Base-by-base conservation (phyloP, 2,329 filamentous ascomycete genomes). In the Aspergillus pseudotamarii region DNA sequence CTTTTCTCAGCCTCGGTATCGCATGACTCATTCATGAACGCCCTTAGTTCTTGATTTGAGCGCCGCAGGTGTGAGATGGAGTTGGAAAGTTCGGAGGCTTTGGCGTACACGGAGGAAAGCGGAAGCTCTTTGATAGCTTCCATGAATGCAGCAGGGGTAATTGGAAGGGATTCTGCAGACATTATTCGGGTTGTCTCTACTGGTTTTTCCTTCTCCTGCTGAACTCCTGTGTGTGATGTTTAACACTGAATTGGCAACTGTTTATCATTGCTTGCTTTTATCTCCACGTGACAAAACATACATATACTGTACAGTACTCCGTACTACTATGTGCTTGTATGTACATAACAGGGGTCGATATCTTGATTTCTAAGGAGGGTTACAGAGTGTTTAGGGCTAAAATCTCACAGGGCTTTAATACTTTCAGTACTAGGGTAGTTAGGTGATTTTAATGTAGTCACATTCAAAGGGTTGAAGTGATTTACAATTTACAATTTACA, bases 11-110 rank as follows among this genome's bases (percentile, higher is more conserved):
- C 83, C 38, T 83, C 82, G 66, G 85, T 86, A 43, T 87, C 85
- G 53, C 73, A 75, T 58, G 72, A 72, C 45, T 89, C 76, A 34
- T 71, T 63, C 28, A 82, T 71, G 69, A 83, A 88, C 6, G 81
- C 78, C 56, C 83, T 78, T 57, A 89, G 81, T 69, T 88, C 83
- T 46, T 75, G 73, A 72, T 89, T 89, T 14, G 84, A 87, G 55
- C 79, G 79, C 51, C 82, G 77, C 32, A 90, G 83, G 69, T 89
- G 87, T 2, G 78, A 73, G 69, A 89, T 85, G 62, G 82, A 85
- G 78, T 89, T 89, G 50, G 79, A 79, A 11, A 90, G 80, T 70
- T 90, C 88, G 62, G 83, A 81, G 61, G 84, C 84, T 80, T 89
- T 89, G 72, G 81, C 79, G 78, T 88, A 86, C 32, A 90, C 78